Percentiles rank a stretch among this genome's conserved stretches.
Evolutionary conservation across 73 alveolate genomes (phyloP).

Genomic region (Tetrahymena borealis): DNA sequence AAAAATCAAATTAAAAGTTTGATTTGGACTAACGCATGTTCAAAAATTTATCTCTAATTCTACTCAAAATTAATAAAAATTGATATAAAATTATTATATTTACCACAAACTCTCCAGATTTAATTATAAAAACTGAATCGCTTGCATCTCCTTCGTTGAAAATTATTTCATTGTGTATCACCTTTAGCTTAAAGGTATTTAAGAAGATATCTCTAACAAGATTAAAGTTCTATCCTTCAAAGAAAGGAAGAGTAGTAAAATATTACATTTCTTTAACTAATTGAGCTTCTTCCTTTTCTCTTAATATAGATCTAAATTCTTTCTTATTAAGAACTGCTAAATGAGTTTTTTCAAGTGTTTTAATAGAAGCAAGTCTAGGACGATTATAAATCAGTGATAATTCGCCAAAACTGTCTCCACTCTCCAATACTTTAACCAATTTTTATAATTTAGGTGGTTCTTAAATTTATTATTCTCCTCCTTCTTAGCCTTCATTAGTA

Average conservation of each 20-base stretch:
- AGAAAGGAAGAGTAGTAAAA: neutral
- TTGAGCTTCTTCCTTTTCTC: neutral
- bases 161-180: neutral
- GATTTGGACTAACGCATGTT: no score
- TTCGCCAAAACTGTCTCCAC: conserved; percentile 22
- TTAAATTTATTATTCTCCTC: neutral
- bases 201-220: neutral
- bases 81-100: no score
- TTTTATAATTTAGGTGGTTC: neutral
- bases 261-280: neutral
- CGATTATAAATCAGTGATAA: neutral
- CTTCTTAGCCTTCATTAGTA: neutral
- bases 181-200: neutral
- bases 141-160: neutral
- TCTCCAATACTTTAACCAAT: neutral
- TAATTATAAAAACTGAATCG: neutral
- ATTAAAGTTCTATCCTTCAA: neutral
- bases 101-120: conserved; percentile 7
- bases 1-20: no score
- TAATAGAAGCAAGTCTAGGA: conserved; percentile 14
- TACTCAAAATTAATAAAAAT: neutral
- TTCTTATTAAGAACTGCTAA: neutral
- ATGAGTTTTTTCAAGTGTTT: neutral
- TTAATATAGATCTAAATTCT: neutral
- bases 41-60: no score